These are phyloP conservation scores for Debaryomyces coudertii DNA, from an alignment of 1,139 yeast genomes.

Conservation along the genomic window DNA sequence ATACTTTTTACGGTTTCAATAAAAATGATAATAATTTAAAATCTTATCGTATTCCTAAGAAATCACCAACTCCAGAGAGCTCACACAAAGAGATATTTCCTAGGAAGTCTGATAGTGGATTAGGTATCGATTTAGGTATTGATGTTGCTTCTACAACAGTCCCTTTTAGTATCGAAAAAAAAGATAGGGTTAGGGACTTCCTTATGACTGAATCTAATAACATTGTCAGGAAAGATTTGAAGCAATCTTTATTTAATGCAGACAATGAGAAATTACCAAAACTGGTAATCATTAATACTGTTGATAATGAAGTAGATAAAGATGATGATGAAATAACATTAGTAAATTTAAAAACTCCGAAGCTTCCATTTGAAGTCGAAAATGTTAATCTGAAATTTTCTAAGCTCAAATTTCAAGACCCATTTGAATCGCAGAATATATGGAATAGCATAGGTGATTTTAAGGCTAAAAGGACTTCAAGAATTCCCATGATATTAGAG, in stretches of 20 bases:
- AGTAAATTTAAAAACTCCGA: constrained; percentile 22
- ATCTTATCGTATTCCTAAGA: not conserved
- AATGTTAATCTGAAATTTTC: constrained; percentile 6
- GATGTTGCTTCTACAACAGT: constrained; percentile 34
- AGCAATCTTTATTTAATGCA: constrained; percentile 18
- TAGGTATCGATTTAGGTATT: constrained; percentile 42
- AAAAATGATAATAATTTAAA: not conserved
- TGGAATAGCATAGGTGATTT: constrained; percentile 11
- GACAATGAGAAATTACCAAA: constrained; percentile 16
- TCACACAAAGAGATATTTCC: not conserved
- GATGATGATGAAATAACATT: constrained; percentile 29
- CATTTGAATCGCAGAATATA: constrained; percentile 7
- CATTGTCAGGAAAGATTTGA: constrained; percentile 16
- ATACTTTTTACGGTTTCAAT: not conserved
- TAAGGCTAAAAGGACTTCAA: constrained; percentile 5
- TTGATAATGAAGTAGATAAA: not conserved
- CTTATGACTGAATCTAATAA: constrained; percentile 11
- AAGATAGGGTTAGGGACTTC: constrained; percentile 34
- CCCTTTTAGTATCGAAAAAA: constrained; percentile 40
- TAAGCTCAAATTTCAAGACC: constrained; percentile 3
- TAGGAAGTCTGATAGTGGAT: constrained; percentile 3
- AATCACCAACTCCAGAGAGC: constrained; percentile 1
- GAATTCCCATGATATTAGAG: constrained; percentile 31
- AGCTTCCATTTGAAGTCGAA: constrained; percentile 12
- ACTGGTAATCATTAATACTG: not conserved